phyloP scores from a whole-genome alignment of 257 asterid genomes.

The Solanum bukasovii region DNA sequence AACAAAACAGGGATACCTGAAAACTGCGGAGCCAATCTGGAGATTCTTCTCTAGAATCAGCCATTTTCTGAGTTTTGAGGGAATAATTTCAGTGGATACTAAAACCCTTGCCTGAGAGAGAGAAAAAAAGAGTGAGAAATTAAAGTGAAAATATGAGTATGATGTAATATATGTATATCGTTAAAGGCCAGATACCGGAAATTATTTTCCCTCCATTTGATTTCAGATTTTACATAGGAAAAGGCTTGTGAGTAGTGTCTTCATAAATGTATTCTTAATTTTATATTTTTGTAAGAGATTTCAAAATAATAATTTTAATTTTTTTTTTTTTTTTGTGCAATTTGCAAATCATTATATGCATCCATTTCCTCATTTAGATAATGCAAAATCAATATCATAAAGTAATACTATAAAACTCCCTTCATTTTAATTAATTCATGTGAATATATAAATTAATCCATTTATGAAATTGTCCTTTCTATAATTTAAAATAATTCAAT shows the following conservation, averaged over 20 bases:
- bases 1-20: constrained; percentile 28
- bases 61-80: constrained; percentile 9
- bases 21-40: constrained; percentile 88
- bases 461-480: neutral
- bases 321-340: neutral
- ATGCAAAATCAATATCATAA: neutral
- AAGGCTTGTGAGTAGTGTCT: neutral
- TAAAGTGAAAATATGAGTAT: neutral
- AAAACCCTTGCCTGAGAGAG: neutral
- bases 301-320: neutral
- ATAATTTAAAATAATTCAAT: neutral
- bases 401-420: neutral
- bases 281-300: neutral
- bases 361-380: neutral
- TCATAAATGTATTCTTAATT: neutral
- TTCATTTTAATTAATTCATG: neutral
- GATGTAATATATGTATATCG: neutral
- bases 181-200: neutral
- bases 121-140: neutral
- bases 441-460: neutral
- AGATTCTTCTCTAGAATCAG: constrained; percentile 66
- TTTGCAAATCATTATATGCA: neutral
- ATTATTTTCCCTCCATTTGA: neutral
- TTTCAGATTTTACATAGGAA: neutral
- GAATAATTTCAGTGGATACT: neutral